Conservation (phyloP, 495 filamentous ascomycete genomes). For the Penicillium argentinense region DNA sequence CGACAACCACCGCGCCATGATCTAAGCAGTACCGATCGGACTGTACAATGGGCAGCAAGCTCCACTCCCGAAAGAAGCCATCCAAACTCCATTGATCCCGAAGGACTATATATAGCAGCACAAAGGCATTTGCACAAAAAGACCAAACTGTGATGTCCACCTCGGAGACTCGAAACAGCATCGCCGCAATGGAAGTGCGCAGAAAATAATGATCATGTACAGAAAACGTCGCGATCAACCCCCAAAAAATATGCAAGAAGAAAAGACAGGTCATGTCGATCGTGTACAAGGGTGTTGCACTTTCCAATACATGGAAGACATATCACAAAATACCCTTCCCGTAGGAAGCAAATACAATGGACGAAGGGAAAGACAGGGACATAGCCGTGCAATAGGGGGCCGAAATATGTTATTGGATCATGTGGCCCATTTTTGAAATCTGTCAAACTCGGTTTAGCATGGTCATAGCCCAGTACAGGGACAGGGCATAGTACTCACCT, state of each 20-base stretch:
- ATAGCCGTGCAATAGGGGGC: neutral
- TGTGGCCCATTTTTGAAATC: constrained; percentile 74
- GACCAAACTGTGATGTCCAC: too few species aligned
- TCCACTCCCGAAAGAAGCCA: constrained; percentile 9
- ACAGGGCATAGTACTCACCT: constrained; percentile 53
- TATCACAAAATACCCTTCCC: neutral
- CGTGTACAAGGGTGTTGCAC: constrained; percentile 19
- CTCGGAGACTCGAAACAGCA: neutral
- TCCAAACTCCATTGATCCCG: constrained; percentile 7
- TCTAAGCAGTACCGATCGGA: constrained; percentile 8
- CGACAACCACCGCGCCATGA: constrained; percentile 6
- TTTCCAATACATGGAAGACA: constrained; percentile 12
- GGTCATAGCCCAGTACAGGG: constrained; percentile 1
- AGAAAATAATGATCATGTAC: constrained; percentile 17
- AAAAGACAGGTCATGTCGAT: constrained; percentile 23
- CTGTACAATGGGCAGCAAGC: constrained; percentile 3
- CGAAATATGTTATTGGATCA: constrained; percentile 48
- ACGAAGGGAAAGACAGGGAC: constrained; percentile 1
- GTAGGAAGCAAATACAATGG: constrained; percentile 7
- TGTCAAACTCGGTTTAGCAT: constrained; percentile 20
- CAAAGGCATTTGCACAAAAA: too few species aligned
- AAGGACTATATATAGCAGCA: neutral
- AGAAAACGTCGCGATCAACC: neutral
- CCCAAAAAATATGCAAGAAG: constrained; percentile 19
- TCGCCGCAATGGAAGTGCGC: neutral